Conservation (phyloP, 2,329 filamentous ascomycete genomes). For the Fusarium guadeloupense region DNA sequence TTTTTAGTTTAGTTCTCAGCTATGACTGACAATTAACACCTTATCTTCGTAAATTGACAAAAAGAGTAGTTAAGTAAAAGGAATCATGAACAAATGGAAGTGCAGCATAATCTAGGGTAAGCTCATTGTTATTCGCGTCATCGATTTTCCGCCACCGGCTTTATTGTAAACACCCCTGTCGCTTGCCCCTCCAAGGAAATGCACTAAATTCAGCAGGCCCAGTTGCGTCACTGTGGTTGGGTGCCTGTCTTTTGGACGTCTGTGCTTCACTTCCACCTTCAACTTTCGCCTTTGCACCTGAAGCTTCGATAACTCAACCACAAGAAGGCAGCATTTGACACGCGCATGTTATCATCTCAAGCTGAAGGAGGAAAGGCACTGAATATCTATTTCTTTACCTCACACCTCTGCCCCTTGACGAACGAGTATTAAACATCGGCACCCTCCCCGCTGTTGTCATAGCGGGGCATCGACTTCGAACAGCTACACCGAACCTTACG, state of each 20-base stretch:
- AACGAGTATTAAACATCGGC: background rate
- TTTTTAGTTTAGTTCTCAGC: too few species aligned
- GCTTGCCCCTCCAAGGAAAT: conserved; percentile 26
- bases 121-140: conserved; percentile 20
- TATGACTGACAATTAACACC: too few species aligned
- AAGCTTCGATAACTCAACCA: conserved; percentile 1
- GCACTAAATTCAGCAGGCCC: conserved; percentile 20
- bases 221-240: conserved; percentile 48
- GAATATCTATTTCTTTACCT: background rate
- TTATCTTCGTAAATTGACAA: too few species aligned
- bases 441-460: conserved; percentile 24
- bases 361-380: background rate
- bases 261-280: conserved; percentile 37
- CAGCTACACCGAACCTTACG: conserved; percentile 32
- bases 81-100: too few species aligned
- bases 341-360: background rate
- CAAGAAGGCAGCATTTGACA: conserved; percentile 1
- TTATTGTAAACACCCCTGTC: conserved; percentile 7
- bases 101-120: conserved; percentile 23
- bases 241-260: conserved; percentile 43
- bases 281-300: conserved; percentile 20
- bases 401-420: background rate
- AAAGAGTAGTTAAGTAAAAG: too few species aligned
- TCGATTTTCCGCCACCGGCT: conserved; percentile 39
- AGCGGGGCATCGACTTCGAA: conserved; percentile 34